A percentile compares a stretch with the other conserved stretches of the same genome.
These are phyloP conservation scores for Penicillium psychrofluorescens DNA, from an alignment of 495 filamentous ascomycete species.

Conservation along the genomic window DNA sequence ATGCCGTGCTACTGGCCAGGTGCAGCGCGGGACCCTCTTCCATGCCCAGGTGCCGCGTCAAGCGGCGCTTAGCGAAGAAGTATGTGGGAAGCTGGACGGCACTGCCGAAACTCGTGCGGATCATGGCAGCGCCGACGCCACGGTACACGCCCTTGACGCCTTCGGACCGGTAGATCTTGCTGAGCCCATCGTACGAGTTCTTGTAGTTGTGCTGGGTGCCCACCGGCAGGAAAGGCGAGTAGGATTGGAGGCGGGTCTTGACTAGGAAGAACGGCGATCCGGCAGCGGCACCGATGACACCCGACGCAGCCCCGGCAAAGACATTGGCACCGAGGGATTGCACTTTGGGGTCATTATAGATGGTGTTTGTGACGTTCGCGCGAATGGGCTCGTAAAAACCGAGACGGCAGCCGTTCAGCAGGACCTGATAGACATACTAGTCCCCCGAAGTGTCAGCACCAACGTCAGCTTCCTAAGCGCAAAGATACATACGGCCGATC, in stretches of 20 bases:
- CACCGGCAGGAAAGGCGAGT: slow-evolving; percentile 87
- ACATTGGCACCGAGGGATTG: slow-evolving; percentile 90
- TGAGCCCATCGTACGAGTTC: slow-evolving; percentile 75
- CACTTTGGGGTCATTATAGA: slow-evolving; percentile 63
- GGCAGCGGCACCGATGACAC: slow-evolving; percentile 81
- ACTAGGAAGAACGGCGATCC: slow-evolving; percentile 98
- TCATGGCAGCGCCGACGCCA: slow-evolving; percentile 91
- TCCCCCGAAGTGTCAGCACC: slow-evolving; percentile 1
- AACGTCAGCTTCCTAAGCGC: no score
- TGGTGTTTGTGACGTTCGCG: slow-evolving; percentile 48
- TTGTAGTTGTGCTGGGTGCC: slow-evolving; percentile 92
- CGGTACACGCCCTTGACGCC: slow-evolving; percentile 79
- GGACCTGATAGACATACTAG: slow-evolving; percentile 92
- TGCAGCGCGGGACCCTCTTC: slow-evolving; percentile 87
- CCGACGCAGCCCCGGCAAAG: slow-evolving; percentile 79
- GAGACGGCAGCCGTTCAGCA: slow-evolving; percentile 91
- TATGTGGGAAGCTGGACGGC: slow-evolving; percentile 96
- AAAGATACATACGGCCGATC: slow-evolving; percentile 58
- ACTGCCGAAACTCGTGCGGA: slow-evolving; percentile 90
- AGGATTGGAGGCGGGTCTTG: slow-evolving; percentile 94
- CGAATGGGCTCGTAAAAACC: slow-evolving; percentile 98
- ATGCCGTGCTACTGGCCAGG: slow-evolving; percentile 78
- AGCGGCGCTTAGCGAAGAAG: slow-evolving; percentile 88
- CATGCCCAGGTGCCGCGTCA: slow-evolving; percentile 77
- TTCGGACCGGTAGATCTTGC: slow-evolving; percentile 68